Evolutionary conservation across 208 protist genomes (phyloP).

Genomic region (Trypanosomatidae sp.): DNA sequence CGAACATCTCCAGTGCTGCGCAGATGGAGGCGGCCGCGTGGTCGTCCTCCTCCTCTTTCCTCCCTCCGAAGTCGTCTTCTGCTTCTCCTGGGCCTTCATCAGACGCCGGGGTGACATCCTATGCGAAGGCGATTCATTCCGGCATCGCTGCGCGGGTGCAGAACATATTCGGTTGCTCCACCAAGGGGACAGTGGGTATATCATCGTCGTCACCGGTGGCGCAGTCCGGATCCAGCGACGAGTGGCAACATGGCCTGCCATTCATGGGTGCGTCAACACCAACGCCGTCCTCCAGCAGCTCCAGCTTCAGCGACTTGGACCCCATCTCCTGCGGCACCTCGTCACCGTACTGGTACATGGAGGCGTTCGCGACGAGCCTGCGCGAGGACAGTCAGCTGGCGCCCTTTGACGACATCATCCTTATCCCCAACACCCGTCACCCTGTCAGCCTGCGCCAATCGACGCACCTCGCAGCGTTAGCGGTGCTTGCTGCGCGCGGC

Average conservation of each 20-base stretch:
- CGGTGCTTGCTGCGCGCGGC: constrained; percentile 70
- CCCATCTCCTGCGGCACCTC: constrained; percentile 11
- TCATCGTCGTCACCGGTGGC: background rate
- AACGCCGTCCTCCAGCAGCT: background rate
- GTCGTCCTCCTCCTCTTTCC: background rate
- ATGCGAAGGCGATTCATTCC: background rate
- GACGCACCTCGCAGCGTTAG: constrained; percentile 80
- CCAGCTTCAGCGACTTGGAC: background rate
- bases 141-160: constrained; percentile 3
- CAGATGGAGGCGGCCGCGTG: background rate
- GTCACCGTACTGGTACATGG: constrained; percentile 63
- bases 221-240: background rate
- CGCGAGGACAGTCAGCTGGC: constrained; percentile 63
- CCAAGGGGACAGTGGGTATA: background rate
- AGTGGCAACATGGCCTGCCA: background rate
- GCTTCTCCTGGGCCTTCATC: background rate
- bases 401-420: constrained; percentile 86
- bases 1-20: background rate
- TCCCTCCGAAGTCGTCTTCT: background rate
- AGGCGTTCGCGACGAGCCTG: constrained; percentile 64
- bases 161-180: background rate
- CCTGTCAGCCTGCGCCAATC: constrained; percentile 76
- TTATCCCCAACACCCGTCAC: constrained; percentile 87
- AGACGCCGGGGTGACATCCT: background rate
- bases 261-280: background rate